These are phyloP conservation scores for Kazachstania martiniae DNA, from an alignment of 805 yeast genomes.

Conservation along the genomic window DNA sequence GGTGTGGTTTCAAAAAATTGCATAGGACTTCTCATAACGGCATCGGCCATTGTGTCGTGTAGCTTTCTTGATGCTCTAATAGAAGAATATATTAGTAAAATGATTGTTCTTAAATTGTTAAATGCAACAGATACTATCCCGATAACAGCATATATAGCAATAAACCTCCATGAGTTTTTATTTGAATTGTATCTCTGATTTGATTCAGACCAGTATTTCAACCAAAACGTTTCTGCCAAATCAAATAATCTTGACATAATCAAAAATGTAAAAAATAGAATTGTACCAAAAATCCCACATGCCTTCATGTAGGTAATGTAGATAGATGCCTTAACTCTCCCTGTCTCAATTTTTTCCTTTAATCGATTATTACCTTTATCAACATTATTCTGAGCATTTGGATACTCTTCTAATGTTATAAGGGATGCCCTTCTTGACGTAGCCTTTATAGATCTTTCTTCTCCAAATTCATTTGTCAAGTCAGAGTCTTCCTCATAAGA, in stretches of 20 bases:
- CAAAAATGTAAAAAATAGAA: conserved; percentile 29
- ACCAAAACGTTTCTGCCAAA: conserved; percentile 46
- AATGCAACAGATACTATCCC: conserved; percentile 44
- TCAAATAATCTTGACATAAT: conserved; percentile 29
- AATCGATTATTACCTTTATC: conserved; percentile 30
- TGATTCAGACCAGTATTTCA: conserved; percentile 59
- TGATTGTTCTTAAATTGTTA: conserved; percentile 35
- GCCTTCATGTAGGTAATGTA: conserved; percentile 48
- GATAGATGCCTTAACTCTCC: conserved; percentile 45
- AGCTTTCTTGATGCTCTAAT: conserved; percentile 44
- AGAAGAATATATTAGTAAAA: conserved; percentile 43
- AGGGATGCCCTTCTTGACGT: conserved; percentile 59
- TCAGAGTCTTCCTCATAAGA: conserved; percentile 1
- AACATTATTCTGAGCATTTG: conserved; percentile 22
- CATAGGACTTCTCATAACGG: conserved; percentile 53
- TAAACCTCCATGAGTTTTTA: conserved; percentile 34
- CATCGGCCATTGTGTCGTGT: conserved; percentile 45
- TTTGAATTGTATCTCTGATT: conserved; percentile 34
- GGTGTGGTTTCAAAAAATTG: conserved; percentile 62
- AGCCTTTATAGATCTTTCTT: conserved; percentile 11
- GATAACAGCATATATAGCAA: conserved; percentile 43
- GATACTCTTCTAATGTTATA: conserved; percentile 43
- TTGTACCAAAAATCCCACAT: conserved; percentile 42
- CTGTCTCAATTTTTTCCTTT: conserved; percentile 45
- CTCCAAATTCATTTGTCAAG: conserved; percentile 5